Evolutionary conservation across 108 stramenopile genomes (phyloP).

Genomic region (Nitzschia sp.): DNA sequence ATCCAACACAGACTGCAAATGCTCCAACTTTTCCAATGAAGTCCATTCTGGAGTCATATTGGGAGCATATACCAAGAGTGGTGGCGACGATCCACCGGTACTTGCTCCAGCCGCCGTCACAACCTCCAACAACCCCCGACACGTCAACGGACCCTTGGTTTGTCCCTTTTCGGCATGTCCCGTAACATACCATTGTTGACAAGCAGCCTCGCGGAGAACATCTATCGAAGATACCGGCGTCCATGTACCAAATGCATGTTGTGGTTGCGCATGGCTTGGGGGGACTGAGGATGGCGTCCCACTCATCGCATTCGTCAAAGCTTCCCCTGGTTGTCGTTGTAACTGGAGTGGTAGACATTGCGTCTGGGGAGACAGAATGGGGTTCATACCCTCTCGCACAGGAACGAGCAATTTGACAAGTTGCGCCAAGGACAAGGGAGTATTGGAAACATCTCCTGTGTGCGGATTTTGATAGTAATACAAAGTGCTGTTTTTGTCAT

Average conservation of each 20-base stretch:
- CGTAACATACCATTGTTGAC: constrained; percentile 62
- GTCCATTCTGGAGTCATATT: constrained; percentile 51
- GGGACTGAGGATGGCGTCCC: neutral
- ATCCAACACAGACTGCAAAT: constrained; percentile 52
- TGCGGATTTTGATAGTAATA: constrained; percentile 63
- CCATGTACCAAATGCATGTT: constrained; percentile 47
- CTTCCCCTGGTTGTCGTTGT: neutral
- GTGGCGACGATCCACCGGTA: neutral
- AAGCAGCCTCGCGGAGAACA: constrained; percentile 56
- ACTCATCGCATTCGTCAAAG: too few relatives aligned
- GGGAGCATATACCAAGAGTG: constrained; percentile 22
- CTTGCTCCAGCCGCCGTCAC: neutral
- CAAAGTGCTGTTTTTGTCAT: neutral
- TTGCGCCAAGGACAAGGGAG: constrained; percentile 55
- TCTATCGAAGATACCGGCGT: constrained; percentile 34
- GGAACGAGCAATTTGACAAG: constrained; percentile 64
- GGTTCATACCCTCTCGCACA: constrained; percentile 25
- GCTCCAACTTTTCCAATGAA: constrained; percentile 30
- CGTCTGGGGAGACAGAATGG: constrained; percentile 42
- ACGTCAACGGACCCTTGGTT: constrained; percentile 18
- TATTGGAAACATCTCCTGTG: constrained; percentile 52
- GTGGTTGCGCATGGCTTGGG: constrained; percentile 14
- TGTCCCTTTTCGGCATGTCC: constrained; percentile 1
- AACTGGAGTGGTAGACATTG: constrained; percentile 22
- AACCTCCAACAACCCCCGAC: constrained; percentile 12